Percentiles rank a stretch among this genome's conserved stretches.
These are phyloP conservation scores for Komagataella ulmi DNA, from an alignment of 805 yeast species.

Conservation along the genomic window DNA sequence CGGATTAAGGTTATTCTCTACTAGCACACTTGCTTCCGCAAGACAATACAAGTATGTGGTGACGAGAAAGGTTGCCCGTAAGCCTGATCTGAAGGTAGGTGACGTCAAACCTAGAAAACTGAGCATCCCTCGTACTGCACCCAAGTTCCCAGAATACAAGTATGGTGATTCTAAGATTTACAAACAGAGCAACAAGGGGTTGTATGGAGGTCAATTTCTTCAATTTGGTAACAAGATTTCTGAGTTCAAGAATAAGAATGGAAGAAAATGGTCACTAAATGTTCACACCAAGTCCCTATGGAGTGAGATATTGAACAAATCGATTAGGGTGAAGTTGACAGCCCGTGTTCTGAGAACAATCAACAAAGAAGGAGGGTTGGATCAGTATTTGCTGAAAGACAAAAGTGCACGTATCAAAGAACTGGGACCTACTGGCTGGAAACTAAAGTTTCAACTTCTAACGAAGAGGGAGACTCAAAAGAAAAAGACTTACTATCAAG, in stretches of 20 bases:
- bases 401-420: constrained; percentile 85
- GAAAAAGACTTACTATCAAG: constrained; percentile 24
- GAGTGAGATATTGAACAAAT: constrained; percentile 63
- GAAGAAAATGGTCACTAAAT: constrained; percentile 73
- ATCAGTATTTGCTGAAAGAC: constrained; percentile 75
- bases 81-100: constrained; percentile 35
- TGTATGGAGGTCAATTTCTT: constrained; percentile 81
- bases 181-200: constrained; percentile 78
- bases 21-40: constrained; percentile 8
- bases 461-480: constrained; percentile 24
- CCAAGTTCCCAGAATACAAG: constrained; percentile 50
- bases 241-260: constrained; percentile 58
- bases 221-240: constrained; percentile 68
- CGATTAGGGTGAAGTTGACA: constrained; percentile 48
- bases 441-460: constrained; percentile 64
- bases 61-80: constrained; percentile 28
- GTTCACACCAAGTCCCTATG: constrained; percentile 63
- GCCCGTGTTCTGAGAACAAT: constrained; percentile 78
- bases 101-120: constrained; percentile 30
- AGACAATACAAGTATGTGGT: constrained; percentile 27
- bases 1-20: constrained; percentile 12
- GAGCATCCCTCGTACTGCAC: constrained; percentile 27
- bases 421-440: constrained; percentile 89
- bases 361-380: constrained; percentile 91
- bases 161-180: constrained; percentile 69